phyloP scores from a whole-genome alignment of 441 rosid genomes.

The Euphorbia schlechtendalii region DNA sequence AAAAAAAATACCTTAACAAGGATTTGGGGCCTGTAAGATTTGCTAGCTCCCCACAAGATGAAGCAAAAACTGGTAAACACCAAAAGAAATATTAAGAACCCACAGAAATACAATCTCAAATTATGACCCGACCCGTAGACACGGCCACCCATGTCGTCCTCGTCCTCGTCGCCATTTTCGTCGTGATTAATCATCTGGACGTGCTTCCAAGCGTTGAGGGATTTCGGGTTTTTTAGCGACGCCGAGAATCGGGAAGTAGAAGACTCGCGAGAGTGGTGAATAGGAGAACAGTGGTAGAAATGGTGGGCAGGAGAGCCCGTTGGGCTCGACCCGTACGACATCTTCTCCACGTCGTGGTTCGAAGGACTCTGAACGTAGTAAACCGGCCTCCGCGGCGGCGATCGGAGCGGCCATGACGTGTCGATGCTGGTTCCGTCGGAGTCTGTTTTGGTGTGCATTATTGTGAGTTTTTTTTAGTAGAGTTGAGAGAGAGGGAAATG shows the following conservation, averaged over 20 bases:
- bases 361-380: constrained; percentile 93
- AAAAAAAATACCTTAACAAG: constrained; percentile 46
- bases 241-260: constrained; percentile 80
- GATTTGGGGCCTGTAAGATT: constrained; percentile 61
- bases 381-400: constrained; percentile 59
- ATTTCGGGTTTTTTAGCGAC: constrained; percentile 50
- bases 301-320: constrained; percentile 59
- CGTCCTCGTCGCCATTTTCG: constrained; percentile 34
- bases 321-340: constrained; percentile 85
- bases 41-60: constrained; percentile 77
- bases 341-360: constrained; percentile 77
- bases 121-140: constrained; percentile 26
- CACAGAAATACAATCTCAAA: constrained; percentile 51
- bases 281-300: constrained; percentile 78
- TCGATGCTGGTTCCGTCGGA: constrained; percentile 75
- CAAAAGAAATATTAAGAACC: constrained; percentile 43
- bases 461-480: neutral
- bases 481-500: neutral
- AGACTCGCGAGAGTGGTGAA: constrained; percentile 88
- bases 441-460: constrained; percentile 79
- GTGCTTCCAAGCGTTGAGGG: constrained; percentile 50
- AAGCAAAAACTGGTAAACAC: constrained; percentile 58
- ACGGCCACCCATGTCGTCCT: constrained; percentile 24
- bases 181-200: constrained; percentile 33
- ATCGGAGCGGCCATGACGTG: constrained; percentile 49